These are phyloP conservation scores for Melanopsichium pennsylvanicum DNA, from an alignment of 1,284 basidiomycete species.

Conservation along the genomic window DNA sequence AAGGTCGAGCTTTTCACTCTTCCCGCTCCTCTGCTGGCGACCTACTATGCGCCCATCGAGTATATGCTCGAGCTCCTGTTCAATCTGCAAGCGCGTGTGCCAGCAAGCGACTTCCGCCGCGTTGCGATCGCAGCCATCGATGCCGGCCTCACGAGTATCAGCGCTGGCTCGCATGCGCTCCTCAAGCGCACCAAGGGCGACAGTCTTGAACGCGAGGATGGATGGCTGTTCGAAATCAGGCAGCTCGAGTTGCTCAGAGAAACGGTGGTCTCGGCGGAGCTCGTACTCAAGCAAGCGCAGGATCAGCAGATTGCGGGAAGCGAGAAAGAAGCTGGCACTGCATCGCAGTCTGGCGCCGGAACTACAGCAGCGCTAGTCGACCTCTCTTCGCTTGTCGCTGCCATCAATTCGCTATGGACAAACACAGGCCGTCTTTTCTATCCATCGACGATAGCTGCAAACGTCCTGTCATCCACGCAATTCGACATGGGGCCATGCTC, in stretches of 20 bases:
- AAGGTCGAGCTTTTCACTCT: conserved; percentile 41
- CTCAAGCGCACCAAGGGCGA: conserved; percentile 13
- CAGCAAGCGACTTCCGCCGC: conserved; percentile 17
- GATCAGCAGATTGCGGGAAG: conserved; percentile 1
- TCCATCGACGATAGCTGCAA: conserved; percentile 23
- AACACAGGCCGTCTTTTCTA: conserved; percentile 37
- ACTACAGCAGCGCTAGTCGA: conserved; percentile 21
- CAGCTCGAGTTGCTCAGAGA: conserved; percentile 41
- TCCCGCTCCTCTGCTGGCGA: conserved; percentile 3
- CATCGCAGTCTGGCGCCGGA: neutral
- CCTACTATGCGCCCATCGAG: conserved; percentile 35
- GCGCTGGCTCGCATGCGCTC: conserved; percentile 12
- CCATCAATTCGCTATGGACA: conserved; percentile 48
- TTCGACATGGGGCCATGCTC: conserved; percentile 25
- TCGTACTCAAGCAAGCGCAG: conserved; percentile 25
- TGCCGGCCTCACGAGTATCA: conserved; percentile 16
- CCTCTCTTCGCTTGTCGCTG: conserved; percentile 29
- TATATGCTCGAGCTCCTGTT: conserved; percentile 31
- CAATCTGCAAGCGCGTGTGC: conserved; percentile 28
- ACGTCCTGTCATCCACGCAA: neutral
- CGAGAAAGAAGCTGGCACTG: too few relatives aligned
- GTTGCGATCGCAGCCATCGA: conserved; percentile 23
- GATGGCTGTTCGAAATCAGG: conserved; percentile 32
- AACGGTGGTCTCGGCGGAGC: conserved; percentile 30
- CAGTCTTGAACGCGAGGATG: conserved; percentile 25